Evolutionary conservation across 2,329 filamentous ascomycete genomes (phyloP), one percentile per base, ranked within the genome.

Genomic region (Diaporthe ampelina): DNA sequence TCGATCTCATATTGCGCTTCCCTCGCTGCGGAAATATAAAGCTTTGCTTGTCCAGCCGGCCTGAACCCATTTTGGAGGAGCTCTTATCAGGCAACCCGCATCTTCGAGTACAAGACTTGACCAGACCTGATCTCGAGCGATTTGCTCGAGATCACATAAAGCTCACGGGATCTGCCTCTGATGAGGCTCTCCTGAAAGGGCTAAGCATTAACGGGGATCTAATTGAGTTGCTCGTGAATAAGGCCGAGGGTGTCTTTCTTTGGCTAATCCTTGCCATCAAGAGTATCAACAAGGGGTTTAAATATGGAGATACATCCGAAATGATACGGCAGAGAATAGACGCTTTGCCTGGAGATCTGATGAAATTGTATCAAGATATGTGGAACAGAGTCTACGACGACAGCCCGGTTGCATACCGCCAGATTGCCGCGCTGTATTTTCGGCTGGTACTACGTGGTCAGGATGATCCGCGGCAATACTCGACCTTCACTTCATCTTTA

Each of bases 221-320:
- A 1, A 29, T 73, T 3, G 0, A 54, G 1, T 32, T 13, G 8
- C 45, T 73, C 15, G 71, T 73, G 13, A 1, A 58, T 3, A 68
- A 58, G 2, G 59, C 71, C 3, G 59, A 73, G 10, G 71, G 71
- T 4, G 71, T 73, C 1, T 72, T 72, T 19, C 19, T 73, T 1
- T 73, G 71, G 71, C 61, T 73, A 2, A 21, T 57, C 6, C 59
- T 73, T 50, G 71, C 59, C 5, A 69, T n/a, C 13, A 67, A 50
- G 4, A 69, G 50, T 37, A 11, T 73, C 71, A 59, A 57, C 2
- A 48, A 32, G 5, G 71, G 71, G 8, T 19, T 50, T 1, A 19
- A 2, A 17, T 24, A 52, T 19, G 71, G 71, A 2, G 71, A 73
- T 21, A 43, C 32, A 1, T 4, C 3, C 5, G 50, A 5, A 0